A percentile compares a stretch with the other conserved stretches of the same genome.
Evolutionary conservation across 352 stramenopile genomes (phyloP).

Genomic region (Globisporangium cylindrosporum): DNA sequence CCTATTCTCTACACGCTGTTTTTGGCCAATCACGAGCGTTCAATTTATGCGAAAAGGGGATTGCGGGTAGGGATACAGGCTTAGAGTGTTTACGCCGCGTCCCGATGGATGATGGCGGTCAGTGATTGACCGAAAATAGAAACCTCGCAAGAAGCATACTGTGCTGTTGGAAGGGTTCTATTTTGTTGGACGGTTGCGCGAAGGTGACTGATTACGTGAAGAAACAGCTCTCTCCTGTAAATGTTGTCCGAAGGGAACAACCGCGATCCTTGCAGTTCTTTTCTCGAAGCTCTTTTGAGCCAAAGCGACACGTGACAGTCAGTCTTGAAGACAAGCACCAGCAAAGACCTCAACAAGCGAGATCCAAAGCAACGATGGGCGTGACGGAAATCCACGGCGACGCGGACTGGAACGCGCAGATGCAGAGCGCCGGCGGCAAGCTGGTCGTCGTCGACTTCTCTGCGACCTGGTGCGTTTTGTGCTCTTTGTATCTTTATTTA

Average conservation of each 20-base stretch:
- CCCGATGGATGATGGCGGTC: neutral
- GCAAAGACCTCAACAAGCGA: neutral
- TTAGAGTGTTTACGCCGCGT: neutral
- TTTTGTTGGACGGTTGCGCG: neutral
- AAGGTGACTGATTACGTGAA: neutral
- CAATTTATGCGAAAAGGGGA: neutral
- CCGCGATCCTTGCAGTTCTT: slow-evolving; percentile 1
- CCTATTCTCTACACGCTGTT: neutral
- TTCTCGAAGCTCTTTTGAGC: neutral
- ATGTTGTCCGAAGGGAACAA: slow-evolving; percentile 4
- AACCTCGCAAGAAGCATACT: slow-evolving; percentile 1
- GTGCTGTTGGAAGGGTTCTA: neutral
- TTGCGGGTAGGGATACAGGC: neutral
- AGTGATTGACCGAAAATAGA: neutral
- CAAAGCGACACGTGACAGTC: slow-evolving; percentile 7
- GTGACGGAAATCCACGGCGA: slow-evolving; percentile 72
- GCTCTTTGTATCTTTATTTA: neutral
- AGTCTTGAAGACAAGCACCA: neutral
- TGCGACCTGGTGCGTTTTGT: slow-evolving; percentile 61
- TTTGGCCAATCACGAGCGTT: neutral
- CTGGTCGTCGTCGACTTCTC: slow-evolving; percentile 90
- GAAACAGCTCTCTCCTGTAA: neutral
- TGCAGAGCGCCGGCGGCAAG: slow-evolving; percentile 72
- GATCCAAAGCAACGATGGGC: slow-evolving; percentile 38
- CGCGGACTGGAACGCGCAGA: slow-evolving; percentile 78